Base-by-base conservation (phyloP, 257 asterid genomes). In the Apocynum venetum region DNA sequence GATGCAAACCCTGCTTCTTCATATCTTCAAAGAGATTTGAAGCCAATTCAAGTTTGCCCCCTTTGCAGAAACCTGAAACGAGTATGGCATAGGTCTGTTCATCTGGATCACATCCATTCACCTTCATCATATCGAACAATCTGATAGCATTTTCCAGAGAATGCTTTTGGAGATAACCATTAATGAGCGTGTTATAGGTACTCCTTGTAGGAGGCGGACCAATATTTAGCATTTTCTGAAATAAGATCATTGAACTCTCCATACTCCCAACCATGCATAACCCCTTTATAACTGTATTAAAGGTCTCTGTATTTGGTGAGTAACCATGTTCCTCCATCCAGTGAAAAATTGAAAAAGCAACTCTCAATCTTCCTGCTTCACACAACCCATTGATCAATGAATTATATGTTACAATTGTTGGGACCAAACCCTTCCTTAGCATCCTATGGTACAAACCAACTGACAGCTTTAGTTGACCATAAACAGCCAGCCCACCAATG, bases 361-460 rank as follows among this genome's bases (percentile, higher is more conserved):
- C 41, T 51, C 81, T 87, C 48, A 88, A 15, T 79, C 81, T 89
- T 73, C 92, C 87, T 72, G 83, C 86, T 79, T 78, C 88, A 71
- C 90, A 89, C 73, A 91, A 81, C 70, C 81, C 89, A 74, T 86
- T 87, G 66, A 94, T 88, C 84, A 94, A 80, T 75, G 93, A 82
- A 80, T 94, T 94, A 81, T 87, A 92, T 20, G 97, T 89, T 77
- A 92, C 89, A 3, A 88, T 68, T 38, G 93, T 87, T 63, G 97
- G 98, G 77, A 75, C 86, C 87, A 92, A 80, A n/a, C 95, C 91
- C 74, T 81, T 84, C 71, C 86, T 88, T 72, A 91, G 76, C 95
- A 94, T 94, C 89, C 84, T 89, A 85, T 94, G 94, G 87, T 91
- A 94, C 86, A 94, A 87, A 36, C 97, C 98, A 72, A 87, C 73